phyloP scores from a whole-genome alignment of 805 yeast genomes.

The Zygoascus bituminiphila region DNA sequence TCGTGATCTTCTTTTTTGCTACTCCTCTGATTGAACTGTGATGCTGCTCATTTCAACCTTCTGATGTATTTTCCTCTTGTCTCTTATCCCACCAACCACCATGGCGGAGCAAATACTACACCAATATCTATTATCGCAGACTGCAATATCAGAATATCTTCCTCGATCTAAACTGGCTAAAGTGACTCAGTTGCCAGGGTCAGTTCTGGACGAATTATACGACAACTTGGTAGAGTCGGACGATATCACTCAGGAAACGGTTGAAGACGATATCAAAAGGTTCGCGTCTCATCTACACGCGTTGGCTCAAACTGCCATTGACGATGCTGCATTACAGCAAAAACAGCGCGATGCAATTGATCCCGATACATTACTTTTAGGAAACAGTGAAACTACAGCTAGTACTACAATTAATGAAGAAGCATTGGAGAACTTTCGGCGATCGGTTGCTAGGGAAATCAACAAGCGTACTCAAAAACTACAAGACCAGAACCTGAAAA shows the following conservation, averaged over 20 bases:
- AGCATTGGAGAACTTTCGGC: not conserved
- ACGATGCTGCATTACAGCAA: not conserved
- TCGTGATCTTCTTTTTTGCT: no score
- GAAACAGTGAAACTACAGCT: not conserved
- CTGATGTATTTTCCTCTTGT: not conserved
- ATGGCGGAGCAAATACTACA: constrained; percentile 5
- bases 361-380: not conserved
- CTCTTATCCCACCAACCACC: not conserved
- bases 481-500: not conserved
- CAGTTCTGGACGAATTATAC: constrained; percentile 4
- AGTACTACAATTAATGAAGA: constrained; percentile 1
- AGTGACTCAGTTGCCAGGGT: constrained; percentile 4
- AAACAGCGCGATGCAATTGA: not conserved
- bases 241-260: not conserved
- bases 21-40: no score
- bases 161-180: constrained; percentile 3
- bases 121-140: constrained; percentile 9
- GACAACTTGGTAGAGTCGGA: constrained; percentile 1
- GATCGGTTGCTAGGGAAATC: constrained; percentile 2
- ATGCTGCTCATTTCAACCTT: not conserved
- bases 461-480: constrained; percentile 2
- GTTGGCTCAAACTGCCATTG: not conserved
- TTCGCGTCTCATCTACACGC: constrained; percentile 2
- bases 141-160: constrained; percentile 7
- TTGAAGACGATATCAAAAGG: constrained; percentile 1